Base-by-base conservation (phyloP, 2,329 filamentous ascomycete genomes). In the Botryotinia convoluta region DNA sequence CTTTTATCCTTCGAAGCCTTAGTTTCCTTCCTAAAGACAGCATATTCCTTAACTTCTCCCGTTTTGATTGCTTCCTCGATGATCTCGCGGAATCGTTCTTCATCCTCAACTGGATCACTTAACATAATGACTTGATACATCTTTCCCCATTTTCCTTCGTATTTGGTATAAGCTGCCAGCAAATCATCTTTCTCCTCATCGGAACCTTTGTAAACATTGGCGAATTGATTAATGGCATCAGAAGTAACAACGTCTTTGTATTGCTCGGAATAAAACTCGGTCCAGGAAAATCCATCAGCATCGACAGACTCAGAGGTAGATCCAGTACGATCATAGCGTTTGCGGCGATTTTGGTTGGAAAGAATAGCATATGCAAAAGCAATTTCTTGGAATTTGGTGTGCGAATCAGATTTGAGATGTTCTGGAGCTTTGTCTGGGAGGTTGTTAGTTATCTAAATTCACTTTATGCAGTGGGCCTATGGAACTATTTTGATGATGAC, bases 351-450 rank as follows among this genome's bases (percentile, higher is more conserved):
- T 35, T 92, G 87, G 78, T 98, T 93, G 45, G 93, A 97, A 51
- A 99, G 92, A 68, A 99, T 89, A 48, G 94, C 95, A 81, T 98
- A 97, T 70, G 96, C 95, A 79, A 98, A 95, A 37, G 95, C 95
- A 78, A 99, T 90, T 78, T 92, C 87, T 83, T 99, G 96, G 82
- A 99, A 99, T 71, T 88, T 91, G 74, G 87, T 86, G 78, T 97
- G 91, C 2, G 96, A 95, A 60, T 87, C 84, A 39, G 90, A 87
- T 80, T 93, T 94, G 70, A 91, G 84, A 35, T 90, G 86, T 1
- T 88, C 85, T 26, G 89, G 77, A 6, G 90, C 93, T 85, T 97
- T 97, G 87, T 97, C 94, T 92, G 74, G 18, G 37, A 63, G 44
- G 61, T 60, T 60, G 73, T 76, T 74, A 77, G 74, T 32, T n/a